phyloP scores from a whole-genome alignment of 2,329 filamentous ascomycete species.

The Aschersonia sp. region DNA sequence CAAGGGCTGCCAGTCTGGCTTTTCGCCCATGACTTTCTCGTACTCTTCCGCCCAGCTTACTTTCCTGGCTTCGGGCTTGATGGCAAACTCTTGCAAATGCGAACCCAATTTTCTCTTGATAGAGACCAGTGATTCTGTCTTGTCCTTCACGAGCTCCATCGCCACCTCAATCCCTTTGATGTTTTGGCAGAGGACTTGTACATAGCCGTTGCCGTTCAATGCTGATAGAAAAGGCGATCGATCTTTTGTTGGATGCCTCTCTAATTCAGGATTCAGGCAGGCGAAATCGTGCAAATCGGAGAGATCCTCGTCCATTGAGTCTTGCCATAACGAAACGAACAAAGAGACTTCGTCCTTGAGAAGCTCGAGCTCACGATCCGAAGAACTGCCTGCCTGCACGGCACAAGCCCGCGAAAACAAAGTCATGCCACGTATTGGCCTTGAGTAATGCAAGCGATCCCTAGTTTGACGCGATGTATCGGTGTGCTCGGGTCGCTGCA shows the following conservation, averaged over 20 bases:
- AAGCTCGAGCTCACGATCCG: constrained; percentile 10
- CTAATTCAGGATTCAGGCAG: constrained; percentile 9
- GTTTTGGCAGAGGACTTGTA: constrained; percentile 15
- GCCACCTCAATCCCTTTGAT: constrained; percentile 29
- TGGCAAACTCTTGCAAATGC: constrained; percentile 19
- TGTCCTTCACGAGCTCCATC: constrained; percentile 21
- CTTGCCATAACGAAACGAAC: constrained; percentile 13
- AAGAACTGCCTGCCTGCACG: constrained; percentile 9
- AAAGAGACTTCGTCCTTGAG: constrained; percentile 15
- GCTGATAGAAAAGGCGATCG: constrained; percentile 1
- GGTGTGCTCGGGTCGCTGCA: constrained; percentile 28
- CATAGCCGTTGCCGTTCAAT: constrained; percentile 13
- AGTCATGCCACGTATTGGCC: constrained; percentile 14
- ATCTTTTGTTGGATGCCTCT: constrained; percentile 4
- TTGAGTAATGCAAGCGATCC: constrained; percentile 11
- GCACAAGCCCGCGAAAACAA: constrained; percentile 15
- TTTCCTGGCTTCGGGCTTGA: constrained; percentile 5
- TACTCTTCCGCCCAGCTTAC: constrained; percentile 11
- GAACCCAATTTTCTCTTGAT: constrained; percentile 21
- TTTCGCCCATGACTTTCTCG: constrained; percentile 12
- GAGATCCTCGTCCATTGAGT: constrained; percentile 7
- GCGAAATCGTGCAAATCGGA: constrained; percentile 10
- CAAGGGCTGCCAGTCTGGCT: constrained; percentile 14
- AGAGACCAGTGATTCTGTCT: constrained; percentile 17
- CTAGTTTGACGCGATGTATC: constrained; percentile 5